Percentiles rank a stretch among this genome's conserved stretches.
Conservation (phyloP, 2,329 filamentous ascomycete species). For the Penicillium oxalicum region DNA sequence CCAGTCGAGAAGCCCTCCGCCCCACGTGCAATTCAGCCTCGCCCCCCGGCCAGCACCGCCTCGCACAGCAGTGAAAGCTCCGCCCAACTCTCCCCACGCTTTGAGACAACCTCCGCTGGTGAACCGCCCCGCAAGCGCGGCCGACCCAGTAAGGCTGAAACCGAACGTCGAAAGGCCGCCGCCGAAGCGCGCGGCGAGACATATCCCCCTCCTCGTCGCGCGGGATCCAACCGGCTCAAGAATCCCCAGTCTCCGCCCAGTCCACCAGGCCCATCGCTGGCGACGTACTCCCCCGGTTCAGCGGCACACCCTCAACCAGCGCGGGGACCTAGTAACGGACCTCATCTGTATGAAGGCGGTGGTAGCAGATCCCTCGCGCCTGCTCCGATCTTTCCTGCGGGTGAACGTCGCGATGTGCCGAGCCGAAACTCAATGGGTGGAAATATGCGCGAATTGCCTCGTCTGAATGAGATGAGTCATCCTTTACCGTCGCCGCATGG, state of each 20-base stretch:
- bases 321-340: constrained; percentile 5
- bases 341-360: constrained; percentile 15
- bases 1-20: constrained; percentile 26
- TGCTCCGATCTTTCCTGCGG: constrained; percentile 8
- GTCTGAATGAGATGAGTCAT: constrained; percentile 23
- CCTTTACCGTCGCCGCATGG: constrained; percentile 26
- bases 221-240: constrained; percentile 23
- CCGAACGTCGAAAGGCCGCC: constrained; percentile 33
- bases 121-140: constrained; percentile 39
- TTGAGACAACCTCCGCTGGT: constrained; percentile 22
- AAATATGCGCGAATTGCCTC: constrained; percentile 25
- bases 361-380: constrained; percentile 12
- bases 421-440: constrained; percentile 15
- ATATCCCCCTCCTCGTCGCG: constrained; percentile 32
- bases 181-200: constrained; percentile 36
- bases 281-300: constrained; percentile 12
- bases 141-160: constrained; percentile 40
- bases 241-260: constrained; percentile 27
- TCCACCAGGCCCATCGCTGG: constrained; percentile 19
- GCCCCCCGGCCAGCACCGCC: constrained; percentile 29
- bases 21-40: constrained; percentile 39
- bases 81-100: constrained; percentile 30
- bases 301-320: not conserved
- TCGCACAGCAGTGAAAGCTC: constrained; percentile 33
- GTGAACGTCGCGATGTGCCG: constrained; percentile 19